These are phyloP conservation scores for Rozella allomycis DNA, from an alignment of 371 early-diverging fungal species.

Conservation along the genomic window DNA sequence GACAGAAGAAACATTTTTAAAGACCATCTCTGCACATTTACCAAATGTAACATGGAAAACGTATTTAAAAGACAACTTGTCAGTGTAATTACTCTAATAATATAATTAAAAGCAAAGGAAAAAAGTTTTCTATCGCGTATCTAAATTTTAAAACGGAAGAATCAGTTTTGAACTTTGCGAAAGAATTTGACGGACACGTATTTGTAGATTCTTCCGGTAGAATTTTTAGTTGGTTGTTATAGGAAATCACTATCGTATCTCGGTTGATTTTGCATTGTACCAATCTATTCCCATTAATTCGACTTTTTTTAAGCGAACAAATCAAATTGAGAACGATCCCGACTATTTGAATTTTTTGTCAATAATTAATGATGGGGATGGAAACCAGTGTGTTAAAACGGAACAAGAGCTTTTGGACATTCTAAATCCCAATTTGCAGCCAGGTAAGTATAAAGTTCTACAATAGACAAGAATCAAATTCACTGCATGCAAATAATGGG, in stretches of 20 bases:
- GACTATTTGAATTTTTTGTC: conserved; percentile 49
- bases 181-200: conserved; percentile 47
- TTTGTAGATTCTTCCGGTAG: conserved; percentile 46
- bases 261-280: conserved; percentile 59
- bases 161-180: conserved; percentile 41
- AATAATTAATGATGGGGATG: no score
- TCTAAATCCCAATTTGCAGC: no score
- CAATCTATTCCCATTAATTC: conserved; percentile 34
- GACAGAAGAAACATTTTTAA: no score
- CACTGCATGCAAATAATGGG: no score
- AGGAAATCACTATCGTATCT: conserved; percentile 44
- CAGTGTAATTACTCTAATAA: not conserved
- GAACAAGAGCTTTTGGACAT: no score
- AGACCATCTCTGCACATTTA: no score
- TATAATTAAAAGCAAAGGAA: conserved; percentile 28
- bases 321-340: conserved; percentile 21
- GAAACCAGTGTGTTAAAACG: no score
- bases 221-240: not conserved
- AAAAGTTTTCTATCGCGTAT: conserved; percentile 55
- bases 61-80: no score
- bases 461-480: no score
- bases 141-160: conserved; percentile 45
- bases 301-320: not conserved
- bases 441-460: no score
- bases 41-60: no score